Conservation (phyloP, 2,329 filamentous ascomycete species). For the Cladorrhinum sp. region DNA sequence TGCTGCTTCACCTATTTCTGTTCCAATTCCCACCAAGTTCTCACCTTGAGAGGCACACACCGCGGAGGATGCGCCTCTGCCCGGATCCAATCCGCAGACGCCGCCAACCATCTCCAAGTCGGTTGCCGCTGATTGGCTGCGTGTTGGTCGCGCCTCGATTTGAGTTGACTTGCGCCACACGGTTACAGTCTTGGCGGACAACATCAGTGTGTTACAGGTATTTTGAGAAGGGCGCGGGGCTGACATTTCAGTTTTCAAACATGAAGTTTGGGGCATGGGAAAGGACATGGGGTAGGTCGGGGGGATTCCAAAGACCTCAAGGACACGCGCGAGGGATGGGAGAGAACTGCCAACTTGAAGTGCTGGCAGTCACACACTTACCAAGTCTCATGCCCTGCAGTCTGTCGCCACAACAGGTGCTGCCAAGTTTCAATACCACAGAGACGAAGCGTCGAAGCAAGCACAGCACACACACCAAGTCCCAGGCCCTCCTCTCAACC, state of each 20-base stretch:
- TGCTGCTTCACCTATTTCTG: slow-evolving; percentile 2
- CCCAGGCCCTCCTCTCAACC: no score
- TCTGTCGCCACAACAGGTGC: no score
- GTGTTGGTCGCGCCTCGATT: not conserved
- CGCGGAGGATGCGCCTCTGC: not conserved
- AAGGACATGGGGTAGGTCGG: not conserved
- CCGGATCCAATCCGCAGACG: not conserved
- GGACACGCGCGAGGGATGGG: no score
- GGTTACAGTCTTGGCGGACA: not conserved
- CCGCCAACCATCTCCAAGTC: not conserved
- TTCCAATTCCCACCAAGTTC: not conserved
- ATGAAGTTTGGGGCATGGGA: not conserved
- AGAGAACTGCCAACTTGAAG: no score
- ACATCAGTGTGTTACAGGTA: slow-evolving; percentile 1
- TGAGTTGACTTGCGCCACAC: not conserved
- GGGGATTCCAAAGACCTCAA: no score
- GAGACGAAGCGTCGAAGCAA: no score
- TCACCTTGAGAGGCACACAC: not conserved
- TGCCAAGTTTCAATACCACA: no score
- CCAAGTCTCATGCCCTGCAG: no score
- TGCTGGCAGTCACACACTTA: no score
- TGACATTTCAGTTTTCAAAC: not conserved
- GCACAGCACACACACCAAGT: no score
- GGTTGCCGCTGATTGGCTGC: not conserved
- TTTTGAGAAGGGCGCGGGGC: slow-evolving; percentile 3